Conservation (phyloP, 139 green algal genomes). For the Coelastrella sp. region DNA sequence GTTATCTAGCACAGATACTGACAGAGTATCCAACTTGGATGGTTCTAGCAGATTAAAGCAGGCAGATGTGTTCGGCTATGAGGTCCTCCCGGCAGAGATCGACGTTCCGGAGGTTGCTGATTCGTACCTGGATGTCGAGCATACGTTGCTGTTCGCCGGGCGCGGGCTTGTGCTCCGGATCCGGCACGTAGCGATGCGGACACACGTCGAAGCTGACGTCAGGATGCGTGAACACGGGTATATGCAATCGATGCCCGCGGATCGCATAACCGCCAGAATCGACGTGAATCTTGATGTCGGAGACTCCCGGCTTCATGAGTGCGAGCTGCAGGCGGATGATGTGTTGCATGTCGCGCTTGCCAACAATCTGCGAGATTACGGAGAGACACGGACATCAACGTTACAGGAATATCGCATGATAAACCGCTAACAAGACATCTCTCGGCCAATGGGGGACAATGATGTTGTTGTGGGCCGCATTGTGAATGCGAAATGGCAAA, state of each 20-base stretch:
- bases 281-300: conserved; percentile 58
- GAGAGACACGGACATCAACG: too few species aligned
- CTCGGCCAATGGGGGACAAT: too few species aligned
- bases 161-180: neutral
- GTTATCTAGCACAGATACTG: neutral
- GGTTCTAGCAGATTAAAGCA: too few species aligned
- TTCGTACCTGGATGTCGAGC: conserved; percentile 35
- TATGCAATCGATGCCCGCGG: conserved; percentile 75
- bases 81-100: too few species aligned
- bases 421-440: too few species aligned
- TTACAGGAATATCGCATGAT: too few species aligned
- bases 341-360: conserved; percentile 62
- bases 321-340: conserved; percentile 83
- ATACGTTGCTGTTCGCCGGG: neutral
- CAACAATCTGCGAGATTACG: conserved; percentile 62
- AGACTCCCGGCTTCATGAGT: conserved; percentile 63
- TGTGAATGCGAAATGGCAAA: too few species aligned
- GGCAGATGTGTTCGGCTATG: too few species aligned
- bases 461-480: too few species aligned
- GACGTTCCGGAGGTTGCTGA: too few species aligned
- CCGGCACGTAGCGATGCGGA: conserved; percentile 35
- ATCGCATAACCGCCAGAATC: conserved; percentile 78
- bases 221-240: conserved; percentile 61
- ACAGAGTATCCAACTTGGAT: too few species aligned
- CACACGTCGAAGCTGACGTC: conserved; percentile 46